Percentiles rank a stretch among this genome's conserved stretches.
Conservation (phyloP, 2,329 filamentous ascomycete genomes). For the Diaporthe velutina region DNA sequence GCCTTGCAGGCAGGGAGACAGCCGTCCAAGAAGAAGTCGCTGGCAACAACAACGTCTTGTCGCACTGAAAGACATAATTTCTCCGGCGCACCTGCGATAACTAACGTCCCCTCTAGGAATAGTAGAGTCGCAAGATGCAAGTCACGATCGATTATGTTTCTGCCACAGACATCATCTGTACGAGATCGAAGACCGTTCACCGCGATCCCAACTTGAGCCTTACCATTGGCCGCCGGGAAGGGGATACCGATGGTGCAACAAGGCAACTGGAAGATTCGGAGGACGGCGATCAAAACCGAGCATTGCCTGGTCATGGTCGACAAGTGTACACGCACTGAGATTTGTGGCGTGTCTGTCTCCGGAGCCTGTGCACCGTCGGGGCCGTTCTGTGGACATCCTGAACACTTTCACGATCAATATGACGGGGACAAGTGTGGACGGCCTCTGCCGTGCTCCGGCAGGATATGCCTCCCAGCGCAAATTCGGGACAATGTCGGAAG, state of each 20-base stretch:
- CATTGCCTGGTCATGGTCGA: neutral
- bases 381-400: conserved; percentile 8
- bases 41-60: neutral
- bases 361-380: conserved; percentile 13
- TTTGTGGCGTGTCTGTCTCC: neutral
- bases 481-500: neutral
- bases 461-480: too few relatives aligned
- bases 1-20: neutral
- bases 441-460: neutral
- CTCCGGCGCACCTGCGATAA: neutral
- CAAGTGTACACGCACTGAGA: neutral
- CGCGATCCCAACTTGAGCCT: neutral
- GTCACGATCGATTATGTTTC: neutral
- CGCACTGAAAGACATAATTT: neutral
- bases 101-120: neutral
- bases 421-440: neutral
- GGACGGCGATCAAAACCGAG: neutral
- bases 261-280: neutral
- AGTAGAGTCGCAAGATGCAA: neutral
- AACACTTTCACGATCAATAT: neutral
- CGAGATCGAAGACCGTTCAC: neutral
- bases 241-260: neutral
- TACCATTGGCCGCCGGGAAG: neutral
- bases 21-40: neutral
- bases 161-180: neutral